A percentile compares a stretch with the other conserved stretches of the same genome.
Conservation (phyloP, 495 filamentous ascomycete genomes). For the Penicillium tannophilum region DNA sequence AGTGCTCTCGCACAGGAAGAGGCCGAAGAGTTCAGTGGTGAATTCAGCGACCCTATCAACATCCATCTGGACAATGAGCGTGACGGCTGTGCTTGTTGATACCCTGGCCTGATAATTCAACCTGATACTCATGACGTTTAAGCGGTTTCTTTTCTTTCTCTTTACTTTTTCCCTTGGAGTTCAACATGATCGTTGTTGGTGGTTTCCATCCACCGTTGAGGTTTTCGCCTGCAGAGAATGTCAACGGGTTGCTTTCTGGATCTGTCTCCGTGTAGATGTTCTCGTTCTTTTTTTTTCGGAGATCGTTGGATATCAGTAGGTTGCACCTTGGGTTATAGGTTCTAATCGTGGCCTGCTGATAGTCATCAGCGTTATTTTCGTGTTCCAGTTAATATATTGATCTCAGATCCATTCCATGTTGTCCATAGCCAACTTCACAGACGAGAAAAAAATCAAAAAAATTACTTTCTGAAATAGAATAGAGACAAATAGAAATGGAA, state of each 20-base stretch:
- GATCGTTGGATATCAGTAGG: background rate
- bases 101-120: constrained; percentile 17
- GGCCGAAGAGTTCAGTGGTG: constrained; percentile 85
- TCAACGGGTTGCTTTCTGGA: constrained; percentile 16
- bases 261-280: constrained; percentile 27
- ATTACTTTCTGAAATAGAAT: background rate
- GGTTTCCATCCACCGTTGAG: constrained; percentile 16
- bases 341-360: constrained; percentile 4
- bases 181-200: constrained; percentile 18
- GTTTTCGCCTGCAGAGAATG: constrained; percentile 24
- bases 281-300: constrained; percentile 1
- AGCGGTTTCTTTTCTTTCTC: constrained; percentile 22
- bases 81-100: constrained; percentile 88
- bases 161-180: constrained; percentile 16
- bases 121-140: constrained; percentile 32
- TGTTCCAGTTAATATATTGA: constrained; percentile 3
- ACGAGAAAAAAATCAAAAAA: constrained; percentile 4
- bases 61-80: constrained; percentile 90
- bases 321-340: background rate
- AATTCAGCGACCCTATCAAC: constrained; percentile 96
- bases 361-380: constrained; percentile 4
- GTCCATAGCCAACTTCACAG: constrained; percentile 4
- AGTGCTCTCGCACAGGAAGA: constrained; percentile 97
- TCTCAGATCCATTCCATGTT: background rate
- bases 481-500: background rate